Conservation (phyloP, 2,329 filamentous ascomycete genomes). For the Albophoma yamanashiensis region DNA sequence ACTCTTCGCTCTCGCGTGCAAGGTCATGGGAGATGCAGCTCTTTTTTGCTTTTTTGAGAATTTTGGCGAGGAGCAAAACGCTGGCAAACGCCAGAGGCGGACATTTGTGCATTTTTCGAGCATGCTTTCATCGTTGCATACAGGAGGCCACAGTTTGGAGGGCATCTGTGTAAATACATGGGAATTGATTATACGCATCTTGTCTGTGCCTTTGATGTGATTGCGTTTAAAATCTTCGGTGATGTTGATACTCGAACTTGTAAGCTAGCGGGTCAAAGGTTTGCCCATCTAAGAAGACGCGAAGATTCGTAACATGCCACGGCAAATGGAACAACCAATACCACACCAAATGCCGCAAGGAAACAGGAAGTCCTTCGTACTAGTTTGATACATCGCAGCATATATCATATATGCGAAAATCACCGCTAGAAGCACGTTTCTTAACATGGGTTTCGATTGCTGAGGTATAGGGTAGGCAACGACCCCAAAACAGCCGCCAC, state of each 20-base stretch:
- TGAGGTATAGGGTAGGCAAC: background rate
- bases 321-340: background rate
- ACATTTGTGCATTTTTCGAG: background rate
- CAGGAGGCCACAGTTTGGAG: background rate
- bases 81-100: background rate
- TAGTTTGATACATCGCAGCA: no score
- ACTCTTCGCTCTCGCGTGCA: background rate
- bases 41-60: background rate
- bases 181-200: background rate
- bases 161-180: slow-evolving; percentile 2
- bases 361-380: background rate
- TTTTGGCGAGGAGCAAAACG: background rate
- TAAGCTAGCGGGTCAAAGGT: background rate
- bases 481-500: no score
- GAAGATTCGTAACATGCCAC: no score
- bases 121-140: slow-evolving; percentile 1
- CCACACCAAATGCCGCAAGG: background rate
- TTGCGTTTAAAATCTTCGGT: background rate
- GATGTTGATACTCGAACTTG: no score
- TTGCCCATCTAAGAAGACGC: background rate
- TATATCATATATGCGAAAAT: no score
- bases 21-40: background rate
- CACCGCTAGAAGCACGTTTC: no score
- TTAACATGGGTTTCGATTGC: background rate
- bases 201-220: background rate